phyloP scores from a whole-genome alignment of 176 grass and related monocot genomes.

The Neostapfia colusana region DNA sequence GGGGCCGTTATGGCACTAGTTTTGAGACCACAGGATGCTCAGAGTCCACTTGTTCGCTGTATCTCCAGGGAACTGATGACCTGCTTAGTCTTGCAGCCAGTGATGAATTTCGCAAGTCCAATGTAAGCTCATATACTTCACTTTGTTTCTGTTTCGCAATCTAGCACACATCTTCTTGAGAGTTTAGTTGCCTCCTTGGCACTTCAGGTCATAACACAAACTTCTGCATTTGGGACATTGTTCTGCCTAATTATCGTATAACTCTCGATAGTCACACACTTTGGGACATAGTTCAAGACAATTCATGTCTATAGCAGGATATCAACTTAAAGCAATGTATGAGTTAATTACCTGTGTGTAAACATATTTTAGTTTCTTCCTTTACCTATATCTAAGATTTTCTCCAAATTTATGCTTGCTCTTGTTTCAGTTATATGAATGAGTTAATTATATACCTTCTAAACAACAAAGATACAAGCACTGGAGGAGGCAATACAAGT shows the following conservation, averaged over 20 bases:
- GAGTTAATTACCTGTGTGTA: not conserved
- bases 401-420: conserved; percentile 38
- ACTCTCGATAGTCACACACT: not conserved
- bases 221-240: conserved; percentile 1
- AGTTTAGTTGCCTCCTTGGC: conserved; percentile 3
- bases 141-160: conserved; percentile 30
- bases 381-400: conserved; percentile 19
- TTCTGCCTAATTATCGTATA: conserved; percentile 20
- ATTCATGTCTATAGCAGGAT: not conserved
- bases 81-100: conserved; percentile 80
- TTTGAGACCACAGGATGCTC: conserved; percentile 84
- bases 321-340: not conserved
- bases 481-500: conserved; percentile 41
- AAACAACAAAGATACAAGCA: conserved; percentile 57
- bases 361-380: not conserved
- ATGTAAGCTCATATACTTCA: conserved; percentile 60
- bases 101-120: conserved; percentile 89
- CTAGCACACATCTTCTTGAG: conserved; percentile 27
- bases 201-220: conserved; percentile 10
- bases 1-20: conserved; percentile 82
- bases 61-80: conserved; percentile 82
- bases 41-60: conserved; percentile 81
- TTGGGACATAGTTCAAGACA: conserved; percentile 9
- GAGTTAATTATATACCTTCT: conserved; percentile 82
- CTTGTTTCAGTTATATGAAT: conserved; percentile 79